phyloP scores from a whole-genome alignment of 2,329 filamentous ascomycete genomes.

The Zymoseptoria tritici region DNA sequence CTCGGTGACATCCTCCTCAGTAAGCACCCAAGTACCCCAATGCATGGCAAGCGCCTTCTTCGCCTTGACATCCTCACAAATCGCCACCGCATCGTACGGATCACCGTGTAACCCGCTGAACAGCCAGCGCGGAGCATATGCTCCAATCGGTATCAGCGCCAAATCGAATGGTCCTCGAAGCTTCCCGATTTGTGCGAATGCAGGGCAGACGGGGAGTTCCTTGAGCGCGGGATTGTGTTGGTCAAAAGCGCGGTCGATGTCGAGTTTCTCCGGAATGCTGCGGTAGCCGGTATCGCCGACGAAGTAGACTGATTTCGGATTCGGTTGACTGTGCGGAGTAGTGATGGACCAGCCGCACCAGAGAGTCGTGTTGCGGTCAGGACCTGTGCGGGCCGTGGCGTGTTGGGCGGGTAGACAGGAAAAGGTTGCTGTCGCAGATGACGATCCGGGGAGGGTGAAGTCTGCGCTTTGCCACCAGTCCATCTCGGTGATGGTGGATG shows the following conservation, averaged over 20 bases:
- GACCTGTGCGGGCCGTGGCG: slow-evolving; percentile 58
- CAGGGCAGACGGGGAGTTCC: slow-evolving; percentile 66
- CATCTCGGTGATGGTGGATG: slow-evolving; percentile 69
- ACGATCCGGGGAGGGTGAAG: slow-evolving; percentile 49
- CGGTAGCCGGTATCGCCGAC: slow-evolving; percentile 85
- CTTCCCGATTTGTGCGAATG: slow-evolving; percentile 75
- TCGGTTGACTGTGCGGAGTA: slow-evolving; percentile 42
- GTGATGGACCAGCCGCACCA: slow-evolving; percentile 80
- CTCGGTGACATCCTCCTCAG: slow-evolving; percentile 75
- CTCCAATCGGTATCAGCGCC: slow-evolving; percentile 87
- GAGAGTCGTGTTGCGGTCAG: slow-evolving; percentile 68
- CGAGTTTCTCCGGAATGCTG: slow-evolving; percentile 58
- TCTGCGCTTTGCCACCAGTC: slow-evolving; percentile 92
- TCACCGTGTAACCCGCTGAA: slow-evolving; percentile 81
- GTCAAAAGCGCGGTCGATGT: slow-evolving; percentile 45
- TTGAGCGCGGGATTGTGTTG: slow-evolving; percentile 61
- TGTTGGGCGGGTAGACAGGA: slow-evolving; percentile 82
- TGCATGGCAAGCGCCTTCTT: slow-evolving; percentile 76
- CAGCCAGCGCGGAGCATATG: slow-evolving; percentile 66
- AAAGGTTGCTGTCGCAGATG: slow-evolving; percentile 52
- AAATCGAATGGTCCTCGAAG: slow-evolving; percentile 81
- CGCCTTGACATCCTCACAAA: slow-evolving; percentile 78
- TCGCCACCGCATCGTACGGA: slow-evolving; percentile 80
- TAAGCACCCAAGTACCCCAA: slow-evolving; percentile 83
- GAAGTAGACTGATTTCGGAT: slow-evolving; percentile 75